These are phyloP conservation scores for Angomonas ambiguus DNA, from an alignment of 208 protist genomes.

Conservation along the genomic window DNA sequence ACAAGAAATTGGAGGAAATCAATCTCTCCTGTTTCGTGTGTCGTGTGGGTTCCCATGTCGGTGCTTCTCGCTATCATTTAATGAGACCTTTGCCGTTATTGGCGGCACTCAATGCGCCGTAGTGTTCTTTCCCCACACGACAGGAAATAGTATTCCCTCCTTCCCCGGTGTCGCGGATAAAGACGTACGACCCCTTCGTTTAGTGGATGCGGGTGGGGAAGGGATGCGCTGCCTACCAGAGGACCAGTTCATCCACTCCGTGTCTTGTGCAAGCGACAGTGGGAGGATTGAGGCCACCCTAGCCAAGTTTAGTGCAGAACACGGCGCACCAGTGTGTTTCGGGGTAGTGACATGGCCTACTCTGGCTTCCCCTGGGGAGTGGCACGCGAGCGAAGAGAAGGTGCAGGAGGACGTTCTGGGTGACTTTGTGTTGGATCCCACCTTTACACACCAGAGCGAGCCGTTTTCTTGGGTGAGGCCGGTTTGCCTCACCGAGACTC, in stretches of 20 bases:
- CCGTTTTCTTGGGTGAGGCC: too few relatives aligned
- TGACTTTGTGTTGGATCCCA: too few relatives aligned
- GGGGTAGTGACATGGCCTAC: too few relatives aligned
- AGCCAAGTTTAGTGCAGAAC: too few relatives aligned
- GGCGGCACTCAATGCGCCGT: slow-evolving; percentile 40
- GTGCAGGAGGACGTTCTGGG: slow-evolving; percentile 99
- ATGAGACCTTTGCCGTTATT: slow-evolving; percentile 65
- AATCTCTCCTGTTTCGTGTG: slow-evolving; percentile 21
- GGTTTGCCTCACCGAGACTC: background rate
- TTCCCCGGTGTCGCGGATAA: background rate
- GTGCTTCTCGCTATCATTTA: slow-evolving; percentile 40
- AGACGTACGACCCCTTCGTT: background rate
- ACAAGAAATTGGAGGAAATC: background rate
- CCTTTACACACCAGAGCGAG: too few relatives aligned
- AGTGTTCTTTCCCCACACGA: slow-evolving; percentile 41
- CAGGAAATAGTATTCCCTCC: slow-evolving; percentile 10
- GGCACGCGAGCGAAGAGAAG: slow-evolving; percentile 99
- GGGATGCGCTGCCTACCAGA: too few relatives aligned
- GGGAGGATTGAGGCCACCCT: too few relatives aligned
- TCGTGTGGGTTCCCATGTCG: slow-evolving; percentile 40
- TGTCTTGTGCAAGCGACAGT: too few relatives aligned
- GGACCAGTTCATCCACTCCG: too few relatives aligned
- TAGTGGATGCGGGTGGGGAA: too few relatives aligned
- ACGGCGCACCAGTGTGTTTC: too few relatives aligned
- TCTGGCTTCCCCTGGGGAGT: background rate